phyloP scores from a whole-genome alignment of 805 yeast genomes.

The Lachancea sp. region DNA sequence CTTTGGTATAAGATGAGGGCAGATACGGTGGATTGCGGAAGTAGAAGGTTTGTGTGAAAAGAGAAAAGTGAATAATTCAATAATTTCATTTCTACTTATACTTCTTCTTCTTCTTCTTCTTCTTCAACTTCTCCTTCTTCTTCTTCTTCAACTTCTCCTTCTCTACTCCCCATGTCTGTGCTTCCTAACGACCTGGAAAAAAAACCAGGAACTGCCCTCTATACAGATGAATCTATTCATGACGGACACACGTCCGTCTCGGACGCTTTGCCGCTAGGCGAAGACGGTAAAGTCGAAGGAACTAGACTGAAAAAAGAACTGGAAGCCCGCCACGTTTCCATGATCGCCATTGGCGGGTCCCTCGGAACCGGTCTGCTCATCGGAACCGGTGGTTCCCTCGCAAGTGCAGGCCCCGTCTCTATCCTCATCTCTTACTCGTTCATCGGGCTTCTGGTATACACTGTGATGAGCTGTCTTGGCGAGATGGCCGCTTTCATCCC shows the following conservation, averaged over 20 bases:
- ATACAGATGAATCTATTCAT: not conserved
- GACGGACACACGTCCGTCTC: slow-evolving; percentile 3
- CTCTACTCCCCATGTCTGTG: too few species aligned
- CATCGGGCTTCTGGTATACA: slow-evolving; percentile 65
- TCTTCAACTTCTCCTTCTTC: too few species aligned
- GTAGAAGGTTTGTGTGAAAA: too few species aligned
- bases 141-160: too few species aligned
- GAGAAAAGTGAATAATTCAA: too few species aligned
- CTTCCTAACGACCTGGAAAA: slow-evolving; percentile 2
- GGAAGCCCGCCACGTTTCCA: slow-evolving; percentile 55
- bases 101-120: too few species aligned
- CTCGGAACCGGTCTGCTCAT: slow-evolving; percentile 75
- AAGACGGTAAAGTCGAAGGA: slow-evolving; percentile 15
- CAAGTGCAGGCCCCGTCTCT: slow-evolving; percentile 59
- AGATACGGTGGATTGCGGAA: too few species aligned
- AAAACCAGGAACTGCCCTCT: not conserved
- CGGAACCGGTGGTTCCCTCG: slow-evolving; percentile 67
- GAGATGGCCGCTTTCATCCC: slow-evolving; percentile 67
- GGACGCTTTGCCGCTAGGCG: too few species aligned
- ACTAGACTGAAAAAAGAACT: slow-evolving; percentile 24
- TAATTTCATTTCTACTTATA: too few species aligned
- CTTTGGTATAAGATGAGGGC: too few species aligned
- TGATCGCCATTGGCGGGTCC: slow-evolving; percentile 82
- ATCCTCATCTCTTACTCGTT: slow-evolving; percentile 55
- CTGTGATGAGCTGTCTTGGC: slow-evolving; percentile 63